Conservation (phyloP, 164 flowering plant species). For the Vitis riparia region DNA sequence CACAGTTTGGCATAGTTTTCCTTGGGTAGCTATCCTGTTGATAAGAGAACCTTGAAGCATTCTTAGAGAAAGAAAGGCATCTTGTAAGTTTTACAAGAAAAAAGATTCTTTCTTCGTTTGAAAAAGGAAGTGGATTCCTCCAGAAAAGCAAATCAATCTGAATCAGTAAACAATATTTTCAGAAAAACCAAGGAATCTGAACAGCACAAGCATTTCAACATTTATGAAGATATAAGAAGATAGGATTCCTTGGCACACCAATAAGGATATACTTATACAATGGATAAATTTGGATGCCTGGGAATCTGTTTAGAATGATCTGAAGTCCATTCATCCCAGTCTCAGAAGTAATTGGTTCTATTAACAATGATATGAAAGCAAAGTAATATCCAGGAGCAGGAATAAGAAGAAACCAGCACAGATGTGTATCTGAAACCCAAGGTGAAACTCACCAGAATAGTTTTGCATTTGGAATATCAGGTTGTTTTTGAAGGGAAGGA, state of each 20-base stretch:
- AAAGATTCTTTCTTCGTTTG: too few species aligned
- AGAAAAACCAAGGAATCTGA: too few species aligned
- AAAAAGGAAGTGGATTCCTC: too few species aligned
- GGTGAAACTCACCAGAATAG: conserved; percentile 46
- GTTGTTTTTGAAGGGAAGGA: conserved; percentile 17
- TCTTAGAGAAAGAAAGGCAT: not conserved
- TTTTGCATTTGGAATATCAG: conserved; percentile 23
- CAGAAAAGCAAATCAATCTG: too few species aligned
- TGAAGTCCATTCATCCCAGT: not conserved
- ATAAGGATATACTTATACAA: too few species aligned
- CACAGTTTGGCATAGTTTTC: conserved; percentile 33
- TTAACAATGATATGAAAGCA: not conserved
- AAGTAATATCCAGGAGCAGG: not conserved
- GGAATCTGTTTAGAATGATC: too few species aligned
- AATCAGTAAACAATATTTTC: too few species aligned
- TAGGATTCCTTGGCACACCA: too few species aligned
- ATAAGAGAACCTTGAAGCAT: conserved; percentile 5
- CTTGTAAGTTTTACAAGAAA: too few species aligned
- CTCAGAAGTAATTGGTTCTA: not conserved
- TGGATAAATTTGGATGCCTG: too few species aligned
- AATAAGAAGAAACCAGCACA: not conserved
- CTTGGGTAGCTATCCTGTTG: conserved; percentile 48
- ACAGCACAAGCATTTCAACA: too few species aligned
- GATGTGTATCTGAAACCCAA: not conserved
- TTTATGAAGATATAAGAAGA: too few species aligned